Evolutionary conservation across 306 rosid genomes (phyloP).

Genomic region (Betula pendula): DNA sequence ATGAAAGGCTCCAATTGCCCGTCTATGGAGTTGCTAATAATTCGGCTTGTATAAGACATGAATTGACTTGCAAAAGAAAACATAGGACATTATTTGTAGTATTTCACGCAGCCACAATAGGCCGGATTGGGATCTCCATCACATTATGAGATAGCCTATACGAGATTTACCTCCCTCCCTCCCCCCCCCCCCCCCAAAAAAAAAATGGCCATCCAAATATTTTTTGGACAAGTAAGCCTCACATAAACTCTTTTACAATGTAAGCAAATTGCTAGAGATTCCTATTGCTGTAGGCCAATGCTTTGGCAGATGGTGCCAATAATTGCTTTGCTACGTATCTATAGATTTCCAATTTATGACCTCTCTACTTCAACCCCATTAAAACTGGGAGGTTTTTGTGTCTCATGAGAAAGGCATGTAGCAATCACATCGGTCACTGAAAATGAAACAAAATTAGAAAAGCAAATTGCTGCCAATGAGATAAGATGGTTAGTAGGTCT

Average conservation of each 20-base stretch:
- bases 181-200: no score
- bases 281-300: not conserved
- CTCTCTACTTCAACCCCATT: not conserved
- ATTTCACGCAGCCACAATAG: not conserved
- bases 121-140: no score
- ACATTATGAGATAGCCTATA: no score
- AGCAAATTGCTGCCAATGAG: constrained; percentile 1
- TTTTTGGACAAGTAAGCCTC: no score
- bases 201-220: no score
- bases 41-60: not conserved
- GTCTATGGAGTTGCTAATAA: no score
- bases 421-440: not conserved
- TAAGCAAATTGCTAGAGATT: no score
- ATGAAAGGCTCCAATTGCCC: no score
- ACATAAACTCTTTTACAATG: no score
- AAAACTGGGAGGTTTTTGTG: not conserved
- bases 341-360: not conserved
- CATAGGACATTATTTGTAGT: not conserved
- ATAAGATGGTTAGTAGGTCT: constrained; percentile 4
- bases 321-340: no score
- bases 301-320: not conserved
- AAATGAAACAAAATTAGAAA: constrained; percentile 4
- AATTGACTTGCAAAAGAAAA: not conserved
- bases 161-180: no score
- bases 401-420: not conserved